phyloP scores from a whole-genome alignment of 1,139 yeast species.

The Wickerhamomyces sp. region DNA sequence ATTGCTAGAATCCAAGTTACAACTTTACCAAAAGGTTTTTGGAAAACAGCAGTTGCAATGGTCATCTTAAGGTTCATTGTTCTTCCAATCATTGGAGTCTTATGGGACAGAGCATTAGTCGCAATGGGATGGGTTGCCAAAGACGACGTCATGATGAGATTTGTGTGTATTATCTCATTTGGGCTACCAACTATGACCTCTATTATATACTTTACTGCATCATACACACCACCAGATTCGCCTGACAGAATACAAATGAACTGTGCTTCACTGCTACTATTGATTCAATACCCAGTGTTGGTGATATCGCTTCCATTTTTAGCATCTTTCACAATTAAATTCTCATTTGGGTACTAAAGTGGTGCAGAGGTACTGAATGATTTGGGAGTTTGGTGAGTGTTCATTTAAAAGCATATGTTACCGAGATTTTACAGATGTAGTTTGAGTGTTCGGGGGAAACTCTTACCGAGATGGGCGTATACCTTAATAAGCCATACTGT shows the following conservation, averaged over 20 bases:
- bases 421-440: no score
- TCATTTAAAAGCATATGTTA: no score
- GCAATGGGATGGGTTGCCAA: slow-evolving; percentile 44
- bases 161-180: slow-evolving; percentile 66
- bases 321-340: slow-evolving; percentile 52
- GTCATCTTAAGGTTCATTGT: slow-evolving; percentile 45
- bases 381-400: no score
- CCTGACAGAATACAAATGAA: slow-evolving; percentile 66
- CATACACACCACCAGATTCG: slow-evolving; percentile 57
- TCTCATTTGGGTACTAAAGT: slow-evolving; percentile 10
- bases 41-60: slow-evolving; percentile 51
- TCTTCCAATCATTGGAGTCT: slow-evolving; percentile 57
- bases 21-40: slow-evolving; percentile 62
- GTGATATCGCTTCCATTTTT: slow-evolving; percentile 60
- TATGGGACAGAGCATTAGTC: slow-evolving; percentile 47
- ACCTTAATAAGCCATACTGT: no score
- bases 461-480: no score
- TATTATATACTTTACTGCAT: slow-evolving; percentile 66
- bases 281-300: slow-evolving; percentile 55
- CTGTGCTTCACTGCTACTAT: slow-evolving; percentile 58
- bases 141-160: slow-evolving; percentile 55
- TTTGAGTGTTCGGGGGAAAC: no score
- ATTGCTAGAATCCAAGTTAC: slow-evolving; percentile 64
- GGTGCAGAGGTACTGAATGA: no score
- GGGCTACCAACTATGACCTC: slow-evolving; percentile 72